Conservation (phyloP, 352 stramenopile genomes). For the Pythium phragmitis region DNA sequence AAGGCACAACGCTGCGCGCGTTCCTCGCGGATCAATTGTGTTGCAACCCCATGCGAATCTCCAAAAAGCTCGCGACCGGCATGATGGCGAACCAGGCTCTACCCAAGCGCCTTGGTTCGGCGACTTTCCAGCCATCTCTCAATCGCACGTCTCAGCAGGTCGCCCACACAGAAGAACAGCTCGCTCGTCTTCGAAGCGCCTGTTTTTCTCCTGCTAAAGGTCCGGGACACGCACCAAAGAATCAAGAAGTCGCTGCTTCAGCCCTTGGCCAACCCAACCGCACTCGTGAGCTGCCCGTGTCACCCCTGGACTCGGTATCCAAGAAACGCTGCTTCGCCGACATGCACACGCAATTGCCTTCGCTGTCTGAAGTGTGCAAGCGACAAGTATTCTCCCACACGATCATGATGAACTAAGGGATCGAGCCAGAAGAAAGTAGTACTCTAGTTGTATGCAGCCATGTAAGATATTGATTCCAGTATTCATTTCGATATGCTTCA, state of each 20-base stretch:
- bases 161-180: constrained; percentile 10
- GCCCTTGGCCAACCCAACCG: not conserved
- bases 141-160: constrained; percentile 5
- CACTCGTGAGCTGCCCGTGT: constrained; percentile 7
- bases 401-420: constrained; percentile 10
- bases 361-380: constrained; percentile 23
- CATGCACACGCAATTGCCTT: constrained; percentile 15
- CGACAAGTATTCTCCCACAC: constrained; percentile 9
- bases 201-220: constrained; percentile 17
- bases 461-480: constrained; percentile 19
- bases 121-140: constrained; percentile 23
- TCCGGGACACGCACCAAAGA: not conserved
- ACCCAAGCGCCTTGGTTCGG: constrained; percentile 29
- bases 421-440: not conserved
- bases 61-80: constrained; percentile 88
- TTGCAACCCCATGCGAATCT: constrained; percentile 94
- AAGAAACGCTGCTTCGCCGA: constrained; percentile 20
- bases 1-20: constrained; percentile 83
- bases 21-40: constrained; percentile 89
- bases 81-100: constrained; percentile 25
- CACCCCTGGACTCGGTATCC: constrained; percentile 9
- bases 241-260: constrained; percentile 5
- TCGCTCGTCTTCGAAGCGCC: constrained; percentile 13
- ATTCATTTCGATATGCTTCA: constrained; percentile 1
- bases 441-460: not conserved